phyloP scores from a whole-genome alignment of 495 filamentous ascomycete species.

The Penicillium simplicissimum region DNA sequence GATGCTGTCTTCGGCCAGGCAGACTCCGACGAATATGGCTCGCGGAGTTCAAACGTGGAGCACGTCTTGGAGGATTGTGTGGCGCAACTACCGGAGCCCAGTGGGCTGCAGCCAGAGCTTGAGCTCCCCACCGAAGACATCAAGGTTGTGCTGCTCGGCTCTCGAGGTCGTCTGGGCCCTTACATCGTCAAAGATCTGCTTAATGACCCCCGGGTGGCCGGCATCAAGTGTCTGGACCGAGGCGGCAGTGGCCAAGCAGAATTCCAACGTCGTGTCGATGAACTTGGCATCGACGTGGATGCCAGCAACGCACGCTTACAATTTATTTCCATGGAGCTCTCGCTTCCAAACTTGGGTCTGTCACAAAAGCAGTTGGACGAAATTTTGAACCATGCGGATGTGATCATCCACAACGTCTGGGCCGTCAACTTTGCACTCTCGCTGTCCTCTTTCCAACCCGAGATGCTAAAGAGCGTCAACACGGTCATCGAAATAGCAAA shows the following conservation, averaged over 20 bases:
- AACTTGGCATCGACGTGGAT: constrained; percentile 12
- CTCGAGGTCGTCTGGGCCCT: constrained; percentile 16
- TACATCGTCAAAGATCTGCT: constrained; percentile 17
- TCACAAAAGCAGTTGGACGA: constrained; percentile 30
- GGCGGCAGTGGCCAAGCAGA: constrained; percentile 7
- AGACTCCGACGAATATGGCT: neutral
- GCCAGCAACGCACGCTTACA: constrained; percentile 10
- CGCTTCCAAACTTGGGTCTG: constrained; percentile 45
- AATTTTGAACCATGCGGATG: constrained; percentile 41
- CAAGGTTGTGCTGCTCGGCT: constrained; percentile 16
- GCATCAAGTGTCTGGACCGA: constrained; percentile 17
- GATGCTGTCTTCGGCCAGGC: constrained; percentile 5
- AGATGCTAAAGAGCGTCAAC: constrained; percentile 48
- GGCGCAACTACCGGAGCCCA: constrained; percentile 14
- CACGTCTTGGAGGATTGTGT: constrained; percentile 6
- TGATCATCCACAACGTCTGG: constrained; percentile 61
- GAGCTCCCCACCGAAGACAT: constrained; percentile 6
- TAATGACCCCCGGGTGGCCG: constrained; percentile 15
- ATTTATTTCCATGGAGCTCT: constrained; percentile 40
- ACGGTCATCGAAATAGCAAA: constrained; percentile 50
- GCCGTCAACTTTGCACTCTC: constrained; percentile 59
- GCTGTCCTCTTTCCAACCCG: constrained; percentile 52
- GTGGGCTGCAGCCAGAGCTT: neutral
- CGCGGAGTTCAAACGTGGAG: neutral
- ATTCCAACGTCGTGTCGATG: constrained; percentile 13